phyloP scores from a whole-genome alignment of 768 basidiomycete genomes.

The Chiua virens region DNA sequence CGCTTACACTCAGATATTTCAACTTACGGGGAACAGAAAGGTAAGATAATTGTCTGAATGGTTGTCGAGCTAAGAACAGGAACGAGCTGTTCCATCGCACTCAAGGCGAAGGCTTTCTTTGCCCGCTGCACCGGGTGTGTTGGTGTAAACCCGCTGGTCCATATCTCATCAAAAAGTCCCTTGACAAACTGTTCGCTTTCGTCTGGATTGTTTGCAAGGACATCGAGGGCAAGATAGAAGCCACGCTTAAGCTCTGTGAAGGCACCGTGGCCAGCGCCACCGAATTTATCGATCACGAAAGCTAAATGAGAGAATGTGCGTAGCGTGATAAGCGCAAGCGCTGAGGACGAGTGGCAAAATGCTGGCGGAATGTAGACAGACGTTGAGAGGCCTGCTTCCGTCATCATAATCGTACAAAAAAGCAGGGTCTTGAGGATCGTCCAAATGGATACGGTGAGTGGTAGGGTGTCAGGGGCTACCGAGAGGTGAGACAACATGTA shows the following conservation, averaged over 20 bases:
- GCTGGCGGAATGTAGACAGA: conserved; percentile 51
- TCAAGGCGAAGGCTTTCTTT: conserved; percentile 62
- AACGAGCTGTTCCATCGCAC: conserved; percentile 77
- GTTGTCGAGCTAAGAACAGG: conserved; percentile 53
- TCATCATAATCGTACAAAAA: conserved; percentile 71
- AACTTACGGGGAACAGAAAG: conserved; percentile 65
- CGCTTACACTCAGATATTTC: neutral
- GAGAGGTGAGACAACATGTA: conserved; percentile 3
- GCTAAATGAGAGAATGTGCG: conserved; percentile 64
- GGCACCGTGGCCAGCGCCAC: conserved; percentile 55
- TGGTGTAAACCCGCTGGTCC: conserved; percentile 22
- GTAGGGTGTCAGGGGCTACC: conserved; percentile 45
- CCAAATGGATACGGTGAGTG: conserved; percentile 58
- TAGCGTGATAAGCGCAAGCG: conserved; percentile 55
- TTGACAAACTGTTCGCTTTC: conserved; percentile 41
- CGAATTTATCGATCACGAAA: conserved; percentile 79
- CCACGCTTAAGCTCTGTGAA: conserved; percentile 73
- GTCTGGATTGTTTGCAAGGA: conserved; percentile 47
- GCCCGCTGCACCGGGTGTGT: conserved; percentile 32
- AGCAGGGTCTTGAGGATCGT: conserved; percentile 68
- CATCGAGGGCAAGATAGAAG: conserved; percentile 77
- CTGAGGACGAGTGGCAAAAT: conserved; percentile 37
- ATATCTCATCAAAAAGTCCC: conserved; percentile 34
- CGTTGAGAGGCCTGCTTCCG: conserved; percentile 58
- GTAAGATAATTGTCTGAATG: conserved; percentile 57